Conservation (phyloP, 495 filamentous ascomycete genomes). For the Penicillium fimorum region DNA sequence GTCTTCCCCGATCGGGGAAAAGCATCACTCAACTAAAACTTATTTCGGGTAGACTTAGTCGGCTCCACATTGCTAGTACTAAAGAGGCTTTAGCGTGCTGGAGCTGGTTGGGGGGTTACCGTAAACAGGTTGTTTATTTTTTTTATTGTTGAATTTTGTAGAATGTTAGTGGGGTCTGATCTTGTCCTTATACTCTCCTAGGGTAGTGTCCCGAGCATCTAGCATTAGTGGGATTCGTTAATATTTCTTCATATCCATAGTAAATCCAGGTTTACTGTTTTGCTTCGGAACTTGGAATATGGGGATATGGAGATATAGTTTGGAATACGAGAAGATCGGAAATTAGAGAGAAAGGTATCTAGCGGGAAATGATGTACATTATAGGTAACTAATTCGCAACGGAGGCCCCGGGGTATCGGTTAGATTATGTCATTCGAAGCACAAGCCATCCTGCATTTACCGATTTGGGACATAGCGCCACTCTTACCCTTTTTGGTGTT, state of each 20-base stretch:
- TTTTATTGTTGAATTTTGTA: background rate
- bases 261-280: background rate
- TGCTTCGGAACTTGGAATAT: background rate
- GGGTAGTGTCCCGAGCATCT: background rate
- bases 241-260: background rate
- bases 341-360: background rate
- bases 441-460: conserved; percentile 22
- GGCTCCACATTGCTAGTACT: background rate
- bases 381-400: background rate
- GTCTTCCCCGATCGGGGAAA: conserved; percentile 23
- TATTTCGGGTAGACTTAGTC: background rate
- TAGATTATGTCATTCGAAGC: conserved; percentile 17
- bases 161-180: background rate
- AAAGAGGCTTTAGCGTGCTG: background rate
- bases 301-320: background rate
- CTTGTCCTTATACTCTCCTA: background rate
- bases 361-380: background rate
- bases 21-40: conserved; percentile 13
- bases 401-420: background rate
- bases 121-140: background rate
- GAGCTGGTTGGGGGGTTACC: background rate
- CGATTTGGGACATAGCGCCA: conserved; percentile 11
- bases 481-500: background rate
- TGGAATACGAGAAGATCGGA: background rate
- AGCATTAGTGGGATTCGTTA: background rate